These are phyloP conservation scores for Picea sitchensis DNA, from an alignment of 75 land plant genomes.

Conservation along the genomic window DNA sequence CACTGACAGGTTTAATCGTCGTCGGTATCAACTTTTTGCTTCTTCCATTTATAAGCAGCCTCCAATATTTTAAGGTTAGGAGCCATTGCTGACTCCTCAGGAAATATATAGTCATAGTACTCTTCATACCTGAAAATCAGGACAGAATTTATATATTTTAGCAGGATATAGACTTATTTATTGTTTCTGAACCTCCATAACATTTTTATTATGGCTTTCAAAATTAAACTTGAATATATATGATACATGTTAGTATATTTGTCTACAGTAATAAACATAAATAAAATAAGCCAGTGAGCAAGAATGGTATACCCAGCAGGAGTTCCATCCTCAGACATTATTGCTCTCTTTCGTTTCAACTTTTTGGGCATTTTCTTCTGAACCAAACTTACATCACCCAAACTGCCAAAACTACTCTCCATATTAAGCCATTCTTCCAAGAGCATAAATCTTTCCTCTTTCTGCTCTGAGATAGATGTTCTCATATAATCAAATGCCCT, in stretches of 20 bases:
- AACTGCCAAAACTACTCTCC: conserved; percentile 70
- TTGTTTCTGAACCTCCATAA: background rate
- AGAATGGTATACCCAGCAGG: conserved; percentile 55
- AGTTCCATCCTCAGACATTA: conserved; percentile 65
- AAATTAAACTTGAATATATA: too few species aligned
- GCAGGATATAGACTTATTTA: background rate
- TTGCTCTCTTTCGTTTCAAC: conserved; percentile 68
- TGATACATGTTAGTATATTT: too few species aligned
- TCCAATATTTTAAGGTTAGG: conserved; percentile 85
- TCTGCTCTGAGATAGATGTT: conserved; percentile 69
- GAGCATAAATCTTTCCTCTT: conserved; percentile 89
- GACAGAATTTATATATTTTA: background rate
- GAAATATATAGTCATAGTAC: conserved; percentile 83
- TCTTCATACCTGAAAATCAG: conserved; percentile 62
- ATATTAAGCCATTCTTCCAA: conserved; percentile 85
- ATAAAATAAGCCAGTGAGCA: background rate
- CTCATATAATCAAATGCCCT: conserved; percentile 72
- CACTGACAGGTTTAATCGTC: conserved; percentile 26
- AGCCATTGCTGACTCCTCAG: conserved; percentile 68
- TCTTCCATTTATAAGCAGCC: conserved; percentile 95
- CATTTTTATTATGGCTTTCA: too few species aligned
- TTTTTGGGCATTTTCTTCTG: conserved; percentile 74
- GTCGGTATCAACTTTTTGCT: conserved; percentile 53
- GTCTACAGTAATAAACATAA: background rate
- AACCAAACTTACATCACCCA: conserved; percentile 72